These are phyloP conservation scores for Penicillium fimorum DNA, from an alignment of 495 filamentous ascomycete species.

Conservation along the genomic window DNA sequence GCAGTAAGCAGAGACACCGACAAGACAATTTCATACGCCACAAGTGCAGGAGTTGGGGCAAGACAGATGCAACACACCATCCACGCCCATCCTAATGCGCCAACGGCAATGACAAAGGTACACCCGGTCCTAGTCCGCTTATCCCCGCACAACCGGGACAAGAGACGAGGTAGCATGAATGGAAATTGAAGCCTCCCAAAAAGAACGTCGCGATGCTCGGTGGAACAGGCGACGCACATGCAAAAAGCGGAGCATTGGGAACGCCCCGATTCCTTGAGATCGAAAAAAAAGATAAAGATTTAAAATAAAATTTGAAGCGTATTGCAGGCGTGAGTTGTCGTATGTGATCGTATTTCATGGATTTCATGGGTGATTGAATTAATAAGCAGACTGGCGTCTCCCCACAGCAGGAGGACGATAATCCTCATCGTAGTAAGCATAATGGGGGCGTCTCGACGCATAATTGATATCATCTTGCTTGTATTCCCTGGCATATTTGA, in stretches of 20 bases:
- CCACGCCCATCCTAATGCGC: slow-evolving; percentile 17
- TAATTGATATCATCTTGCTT: slow-evolving; percentile 15
- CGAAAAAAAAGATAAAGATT: slow-evolving; percentile 4
- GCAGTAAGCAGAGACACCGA: background rate
- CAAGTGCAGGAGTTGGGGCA: slow-evolving; percentile 8
- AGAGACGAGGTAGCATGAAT: background rate
- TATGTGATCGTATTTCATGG: slow-evolving; percentile 13
- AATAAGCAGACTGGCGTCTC: slow-evolving; percentile 30
- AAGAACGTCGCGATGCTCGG: slow-evolving; percentile 14
- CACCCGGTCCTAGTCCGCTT: background rate
- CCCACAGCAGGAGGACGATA: slow-evolving; percentile 19
- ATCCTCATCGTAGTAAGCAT: slow-evolving; percentile 19
- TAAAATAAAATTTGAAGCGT: slow-evolving; percentile 17
- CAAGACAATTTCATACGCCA: slow-evolving; percentile 16
- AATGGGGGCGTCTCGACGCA: slow-evolving; percentile 13
- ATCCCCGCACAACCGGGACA: background rate
- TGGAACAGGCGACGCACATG: slow-evolving; percentile 5
- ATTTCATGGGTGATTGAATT: slow-evolving; percentile 9
- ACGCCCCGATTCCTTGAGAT: slow-evolving; percentile 5
- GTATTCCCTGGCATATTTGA: slow-evolving; percentile 23
- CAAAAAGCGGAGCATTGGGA: slow-evolving; percentile 1
- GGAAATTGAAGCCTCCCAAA: background rate
- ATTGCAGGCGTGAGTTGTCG: slow-evolving; percentile 24
- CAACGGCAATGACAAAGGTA: slow-evolving; percentile 3
- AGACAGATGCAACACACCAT: slow-evolving; percentile 11